These are phyloP conservation scores for Conticribra weissflogii DNA, from an alignment of 108 stramenopile genomes.

Conservation along the genomic window DNA sequence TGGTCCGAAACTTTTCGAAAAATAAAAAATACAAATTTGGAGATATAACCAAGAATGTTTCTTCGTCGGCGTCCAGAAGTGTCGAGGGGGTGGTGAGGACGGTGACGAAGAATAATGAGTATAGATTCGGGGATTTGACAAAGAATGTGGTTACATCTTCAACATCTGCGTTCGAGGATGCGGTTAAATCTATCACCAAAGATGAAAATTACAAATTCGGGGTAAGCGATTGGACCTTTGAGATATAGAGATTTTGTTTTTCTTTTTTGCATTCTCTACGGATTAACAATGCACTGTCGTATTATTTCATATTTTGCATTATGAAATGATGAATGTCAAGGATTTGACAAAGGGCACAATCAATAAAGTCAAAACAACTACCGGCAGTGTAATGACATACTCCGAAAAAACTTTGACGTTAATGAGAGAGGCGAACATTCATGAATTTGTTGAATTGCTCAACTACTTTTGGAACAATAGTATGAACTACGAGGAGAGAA, in stretches of 20 bases:
- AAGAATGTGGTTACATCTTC: slow-evolving; percentile 23
- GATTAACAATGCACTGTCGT: not conserved
- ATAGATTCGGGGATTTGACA: slow-evolving; percentile 38
- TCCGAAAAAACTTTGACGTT: slow-evolving; percentile 43
- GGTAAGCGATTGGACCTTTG: slow-evolving; percentile 5
- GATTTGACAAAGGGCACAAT: slow-evolving; percentile 35
- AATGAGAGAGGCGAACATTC: slow-evolving; percentile 39
- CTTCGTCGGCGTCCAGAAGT: slow-evolving; percentile 12
- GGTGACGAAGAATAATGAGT: slow-evolving; percentile 25
- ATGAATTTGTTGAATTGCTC: slow-evolving; percentile 39
- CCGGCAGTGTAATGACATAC: slow-evolving; percentile 33
- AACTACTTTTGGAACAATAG: slow-evolving; percentile 41
- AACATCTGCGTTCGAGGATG: slow-evolving; percentile 19
- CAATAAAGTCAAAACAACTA: slow-evolving; percentile 11
- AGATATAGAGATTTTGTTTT: not conserved
- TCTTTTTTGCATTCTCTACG: not conserved
- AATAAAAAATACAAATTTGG: slow-evolving; percentile 39
- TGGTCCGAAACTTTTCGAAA: slow-evolving; percentile 24
- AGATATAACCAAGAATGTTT: slow-evolving; percentile 21
- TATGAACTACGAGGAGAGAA: slow-evolving; percentile 34
- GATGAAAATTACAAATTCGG: slow-evolving; percentile 42
- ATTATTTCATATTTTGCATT: too few species aligned
- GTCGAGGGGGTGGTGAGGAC: slow-evolving; percentile 24
- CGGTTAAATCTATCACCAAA: slow-evolving; percentile 22
- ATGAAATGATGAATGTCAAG: not conserved